These are phyloP conservation scores for Aspergillus bridgeri DNA, from an alignment of 495 filamentous ascomycete species.

Conservation along the genomic window DNA sequence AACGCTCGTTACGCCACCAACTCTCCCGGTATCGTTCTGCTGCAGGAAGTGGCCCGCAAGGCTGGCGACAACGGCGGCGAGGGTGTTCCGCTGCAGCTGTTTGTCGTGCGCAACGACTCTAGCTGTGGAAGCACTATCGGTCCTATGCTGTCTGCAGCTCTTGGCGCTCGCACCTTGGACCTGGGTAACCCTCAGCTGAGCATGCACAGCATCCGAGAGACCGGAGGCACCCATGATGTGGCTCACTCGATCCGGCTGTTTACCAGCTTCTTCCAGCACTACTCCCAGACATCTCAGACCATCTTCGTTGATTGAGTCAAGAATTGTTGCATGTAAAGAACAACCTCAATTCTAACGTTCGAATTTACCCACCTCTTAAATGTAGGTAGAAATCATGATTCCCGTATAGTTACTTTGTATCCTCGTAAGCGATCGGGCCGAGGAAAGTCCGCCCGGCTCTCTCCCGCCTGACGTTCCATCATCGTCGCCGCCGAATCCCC, in stretches of 20 bases:
- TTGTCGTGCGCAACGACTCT: slow-evolving; percentile 94
- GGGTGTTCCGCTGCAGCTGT: slow-evolving; percentile 84
- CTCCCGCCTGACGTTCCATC: slow-evolving; percentile 3
- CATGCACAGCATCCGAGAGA: slow-evolving; percentile 98
- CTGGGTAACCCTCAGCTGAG: slow-evolving; percentile 92
- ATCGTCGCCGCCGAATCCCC: neutral
- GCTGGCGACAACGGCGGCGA: slow-evolving; percentile 44
- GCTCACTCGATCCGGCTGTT: slow-evolving; percentile 85
- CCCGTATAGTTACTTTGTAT: neutral
- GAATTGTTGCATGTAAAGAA: neutral
- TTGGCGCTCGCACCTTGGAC: slow-evolving; percentile 86
- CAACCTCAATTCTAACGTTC: neutral
- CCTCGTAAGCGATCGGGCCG: slow-evolving; percentile 12
- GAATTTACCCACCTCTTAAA: neutral
- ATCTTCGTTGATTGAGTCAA: slow-evolving; percentile 67
- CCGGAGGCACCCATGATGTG: slow-evolving; percentile 80
- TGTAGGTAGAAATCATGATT: neutral
- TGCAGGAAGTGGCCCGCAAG: slow-evolving; percentile 80
- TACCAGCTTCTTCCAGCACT: slow-evolving; percentile 80
- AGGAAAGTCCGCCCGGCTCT: slow-evolving; percentile 15
- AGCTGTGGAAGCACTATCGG: slow-evolving; percentile 95
- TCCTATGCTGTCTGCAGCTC: slow-evolving; percentile 81
- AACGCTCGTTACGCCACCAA: slow-evolving; percentile 96
- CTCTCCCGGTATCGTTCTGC: slow-evolving; percentile 86
- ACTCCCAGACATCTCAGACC: slow-evolving; percentile 71